A percentile compares a stretch with the other conserved stretches of the same genome.
phyloP scores from a whole-genome alignment of 2,329 filamentous ascomycete species.

The Penicillium fuscoglaucum region DNA sequence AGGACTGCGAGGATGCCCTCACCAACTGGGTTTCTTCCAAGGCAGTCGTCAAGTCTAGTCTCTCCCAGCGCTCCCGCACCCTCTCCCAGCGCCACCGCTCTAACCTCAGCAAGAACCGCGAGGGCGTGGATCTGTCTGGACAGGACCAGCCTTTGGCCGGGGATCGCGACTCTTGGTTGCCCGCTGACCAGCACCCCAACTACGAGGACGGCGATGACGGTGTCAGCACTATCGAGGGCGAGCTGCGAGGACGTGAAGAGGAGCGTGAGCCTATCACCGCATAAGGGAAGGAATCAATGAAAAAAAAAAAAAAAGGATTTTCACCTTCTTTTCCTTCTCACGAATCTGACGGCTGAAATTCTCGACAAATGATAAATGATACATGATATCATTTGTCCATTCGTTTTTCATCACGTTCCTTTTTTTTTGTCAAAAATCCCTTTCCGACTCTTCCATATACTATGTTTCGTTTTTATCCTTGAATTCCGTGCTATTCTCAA shows the following conservation, averaged over 20 bases:
- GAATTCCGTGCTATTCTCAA: neutral
- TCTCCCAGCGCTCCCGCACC: conserved; percentile 83
- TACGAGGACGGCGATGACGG: conserved; percentile 48
- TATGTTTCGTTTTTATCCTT: neutral
- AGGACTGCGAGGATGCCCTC: conserved; percentile 95
- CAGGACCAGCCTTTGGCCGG: conserved; percentile 79
- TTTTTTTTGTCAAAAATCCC: neutral
- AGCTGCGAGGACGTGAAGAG: conserved; percentile 39
- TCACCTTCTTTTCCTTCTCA: neutral
- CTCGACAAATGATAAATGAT: neutral
- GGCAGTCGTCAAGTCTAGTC: conserved; percentile 80
- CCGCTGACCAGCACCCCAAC: conserved; percentile 60
- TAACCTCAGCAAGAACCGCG: conserved; percentile 65
- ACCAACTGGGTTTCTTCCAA: conserved; percentile 96
- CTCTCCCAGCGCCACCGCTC: conserved; percentile 81
- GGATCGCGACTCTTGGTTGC: conserved; percentile 78
- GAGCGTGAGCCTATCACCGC: conserved; percentile 35
- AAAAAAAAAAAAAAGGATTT: neutral
- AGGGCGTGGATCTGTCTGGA: conserved; percentile 76
- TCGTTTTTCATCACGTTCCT: neutral
- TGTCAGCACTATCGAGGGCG: conserved; percentile 36
- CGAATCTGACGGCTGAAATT: conserved; percentile 17
- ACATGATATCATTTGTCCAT: neutral
- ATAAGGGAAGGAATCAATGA: conserved; percentile 8
- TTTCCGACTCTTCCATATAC: neutral